These are phyloP conservation scores for Kwoniella pini DNA, from an alignment of 768 basidiomycete genomes.

Conservation along the genomic window DNA sequence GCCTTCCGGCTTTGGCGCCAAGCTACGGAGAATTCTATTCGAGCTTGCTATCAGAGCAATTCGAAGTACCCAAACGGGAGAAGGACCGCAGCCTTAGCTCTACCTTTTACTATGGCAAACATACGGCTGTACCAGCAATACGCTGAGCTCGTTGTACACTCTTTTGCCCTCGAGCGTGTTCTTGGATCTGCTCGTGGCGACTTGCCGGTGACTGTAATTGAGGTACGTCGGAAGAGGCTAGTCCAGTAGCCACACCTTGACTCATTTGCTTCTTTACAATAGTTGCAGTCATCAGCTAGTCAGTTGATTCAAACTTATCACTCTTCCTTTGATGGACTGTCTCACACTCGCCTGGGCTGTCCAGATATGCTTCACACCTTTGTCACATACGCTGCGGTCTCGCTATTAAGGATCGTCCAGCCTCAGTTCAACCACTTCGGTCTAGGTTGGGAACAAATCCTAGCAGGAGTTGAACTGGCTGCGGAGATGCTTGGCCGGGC, in stretches of 20 bases:
- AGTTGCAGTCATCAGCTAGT: constrained; percentile 30
- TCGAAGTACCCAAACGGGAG: neutral
- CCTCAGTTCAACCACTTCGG: constrained; percentile 9
- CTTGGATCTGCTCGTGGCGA: constrained; percentile 1
- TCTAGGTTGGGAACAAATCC: constrained; percentile 11
- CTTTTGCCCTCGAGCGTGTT: constrained; percentile 30
- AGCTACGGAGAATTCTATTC: neutral
- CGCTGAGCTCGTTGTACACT: constrained; percentile 31
- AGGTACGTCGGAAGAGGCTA: constrained; percentile 18
- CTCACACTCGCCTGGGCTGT: constrained; percentile 21
- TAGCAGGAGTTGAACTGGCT: constrained; percentile 18
- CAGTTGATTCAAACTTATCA: constrained; percentile 37
- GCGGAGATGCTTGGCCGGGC: constrained; percentile 36
- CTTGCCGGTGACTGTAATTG: constrained; percentile 27
- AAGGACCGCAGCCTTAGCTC: neutral
- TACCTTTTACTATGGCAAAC: constrained; percentile 4
- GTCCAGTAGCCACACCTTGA: neutral
- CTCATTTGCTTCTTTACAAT: too few species aligned
- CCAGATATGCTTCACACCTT: constrained; percentile 40
- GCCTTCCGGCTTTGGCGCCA: neutral
- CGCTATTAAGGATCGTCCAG: constrained; percentile 25
- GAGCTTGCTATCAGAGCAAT: neutral
- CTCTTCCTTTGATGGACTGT: constrained; percentile 12
- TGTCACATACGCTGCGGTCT: constrained; percentile 44
- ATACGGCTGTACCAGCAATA: constrained; percentile 37